Conservation (phyloP, 208 protist genomes). For the Leishmania braziliensis region DNA sequence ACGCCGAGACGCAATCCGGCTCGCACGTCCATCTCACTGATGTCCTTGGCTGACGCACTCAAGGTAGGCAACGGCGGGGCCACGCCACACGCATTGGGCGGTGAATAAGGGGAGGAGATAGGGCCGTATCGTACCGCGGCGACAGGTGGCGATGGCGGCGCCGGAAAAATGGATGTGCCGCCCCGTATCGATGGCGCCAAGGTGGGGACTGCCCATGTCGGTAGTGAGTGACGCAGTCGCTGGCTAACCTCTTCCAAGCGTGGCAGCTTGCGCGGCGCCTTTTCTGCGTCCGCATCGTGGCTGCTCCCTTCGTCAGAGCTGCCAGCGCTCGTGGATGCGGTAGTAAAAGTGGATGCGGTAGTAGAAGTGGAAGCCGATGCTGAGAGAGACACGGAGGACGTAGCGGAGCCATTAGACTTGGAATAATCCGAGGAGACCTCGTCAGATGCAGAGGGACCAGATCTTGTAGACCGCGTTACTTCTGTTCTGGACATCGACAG, state of each 20-base stretch:
- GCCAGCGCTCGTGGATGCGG: neutral
- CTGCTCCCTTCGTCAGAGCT: neutral
- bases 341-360: neutral
- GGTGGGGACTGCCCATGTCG: neutral
- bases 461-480: neutral
- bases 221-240: neutral
- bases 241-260: conserved; percentile 14
- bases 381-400: neutral
- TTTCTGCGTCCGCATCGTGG: neutral
- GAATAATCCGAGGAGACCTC: neutral
- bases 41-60: conserved; percentile 29
- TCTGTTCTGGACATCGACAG: neutral
- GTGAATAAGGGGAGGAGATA: conserved; percentile 1
- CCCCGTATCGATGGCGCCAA: neutral
- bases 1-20: conserved; percentile 31
- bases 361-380: neutral
- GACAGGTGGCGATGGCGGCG: neutral
- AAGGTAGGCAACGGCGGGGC: conserved; percentile 29
- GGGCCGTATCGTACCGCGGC: conserved; percentile 18
- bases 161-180: neutral
- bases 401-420: neutral
- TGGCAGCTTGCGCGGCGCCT: conserved; percentile 16
- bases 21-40: conserved; percentile 34
- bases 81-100: neutral
- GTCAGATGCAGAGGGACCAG: neutral